phyloP scores from a whole-genome alignment of 805 yeast genomes.

The Sugiyamaella floridensis region DNA sequence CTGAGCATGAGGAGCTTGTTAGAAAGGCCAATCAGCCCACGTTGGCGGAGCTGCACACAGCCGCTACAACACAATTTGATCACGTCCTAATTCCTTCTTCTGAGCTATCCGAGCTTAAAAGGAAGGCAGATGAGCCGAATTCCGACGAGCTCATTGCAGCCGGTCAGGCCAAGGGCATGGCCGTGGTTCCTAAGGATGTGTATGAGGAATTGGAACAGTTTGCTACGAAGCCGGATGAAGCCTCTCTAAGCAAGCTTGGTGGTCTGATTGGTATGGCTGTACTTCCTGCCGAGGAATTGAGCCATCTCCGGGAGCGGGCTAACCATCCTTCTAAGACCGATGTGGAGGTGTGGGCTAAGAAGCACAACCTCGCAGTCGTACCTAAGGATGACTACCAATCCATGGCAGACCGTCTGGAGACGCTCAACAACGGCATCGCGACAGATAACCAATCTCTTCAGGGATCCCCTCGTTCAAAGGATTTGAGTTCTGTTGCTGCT shows the following conservation, averaged over 20 bases:
- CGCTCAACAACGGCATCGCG: constrained; percentile 9
- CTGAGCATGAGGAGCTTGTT: constrained; percentile 13
- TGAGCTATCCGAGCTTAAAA: constrained; percentile 11
- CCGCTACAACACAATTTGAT: constrained; percentile 6
- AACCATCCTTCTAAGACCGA: constrained; percentile 25
- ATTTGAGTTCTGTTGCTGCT: constrained; percentile 23
- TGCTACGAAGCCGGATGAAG: constrained; percentile 19
- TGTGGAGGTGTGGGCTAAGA: constrained; percentile 23
- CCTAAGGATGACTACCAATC: constrained; percentile 13
- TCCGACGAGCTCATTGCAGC: constrained; percentile 15
- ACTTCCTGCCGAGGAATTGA: constrained; percentile 17
- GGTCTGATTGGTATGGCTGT: constrained; percentile 14
- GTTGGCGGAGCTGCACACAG: constrained; percentile 11
- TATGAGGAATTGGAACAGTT: constrained; percentile 20
- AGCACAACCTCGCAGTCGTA: constrained; percentile 24
- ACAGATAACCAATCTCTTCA: constrained; percentile 3
- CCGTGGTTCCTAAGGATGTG: constrained; percentile 16
- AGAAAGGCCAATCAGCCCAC: constrained; percentile 19
- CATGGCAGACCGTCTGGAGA: constrained; percentile 16
- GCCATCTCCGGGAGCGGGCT: constrained; percentile 21
- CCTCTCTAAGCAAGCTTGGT: constrained; percentile 12
- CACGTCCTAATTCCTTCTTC: constrained; percentile 10
- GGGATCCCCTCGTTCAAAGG: constrained; percentile 5
- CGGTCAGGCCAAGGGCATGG: constrained; percentile 14
- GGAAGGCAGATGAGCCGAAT: constrained; percentile 13